Evolutionary conservation across 495 filamentous ascomycete genomes (phyloP).

Genomic region (Xylaria scruposa): DNA sequence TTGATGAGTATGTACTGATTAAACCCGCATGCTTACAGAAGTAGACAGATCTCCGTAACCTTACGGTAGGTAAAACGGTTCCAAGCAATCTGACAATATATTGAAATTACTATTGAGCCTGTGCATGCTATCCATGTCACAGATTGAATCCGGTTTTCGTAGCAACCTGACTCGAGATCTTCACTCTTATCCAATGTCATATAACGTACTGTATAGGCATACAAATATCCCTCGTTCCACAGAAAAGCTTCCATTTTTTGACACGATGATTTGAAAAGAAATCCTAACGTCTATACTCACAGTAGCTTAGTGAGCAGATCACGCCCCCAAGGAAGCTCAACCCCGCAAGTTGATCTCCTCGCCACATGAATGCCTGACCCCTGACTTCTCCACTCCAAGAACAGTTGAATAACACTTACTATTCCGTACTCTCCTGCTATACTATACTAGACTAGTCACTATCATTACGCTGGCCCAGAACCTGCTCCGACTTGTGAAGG

Average conservation of each 20-base stretch:
- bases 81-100: constrained; percentile 1
- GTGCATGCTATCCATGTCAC: not conserved
- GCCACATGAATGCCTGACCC: constrained; percentile 4
- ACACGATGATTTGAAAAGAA: not conserved
- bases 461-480: constrained; percentile 1
- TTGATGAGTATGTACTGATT: not conserved
- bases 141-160: not conserved
- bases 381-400: constrained; percentile 16
- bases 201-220: not conserved
- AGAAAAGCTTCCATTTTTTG: not conserved
- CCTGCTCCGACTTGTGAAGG: constrained; percentile 2
- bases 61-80: not conserved
- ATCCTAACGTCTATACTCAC: not conserved
- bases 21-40: not conserved
- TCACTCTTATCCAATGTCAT: not conserved
- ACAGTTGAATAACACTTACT: not conserved
- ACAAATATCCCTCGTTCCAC: not conserved
- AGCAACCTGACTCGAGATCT: not conserved
- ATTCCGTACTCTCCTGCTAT: not conserved
- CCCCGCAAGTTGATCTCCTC: constrained; percentile 21
- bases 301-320: not conserved
- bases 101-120: constrained; percentile 13
- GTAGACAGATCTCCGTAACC: not conserved
- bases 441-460: not conserved
- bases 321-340: not conserved